phyloP scores from a whole-genome alignment of 768 basidiomycete genomes.

The Leccinum subgranulosum region DNA sequence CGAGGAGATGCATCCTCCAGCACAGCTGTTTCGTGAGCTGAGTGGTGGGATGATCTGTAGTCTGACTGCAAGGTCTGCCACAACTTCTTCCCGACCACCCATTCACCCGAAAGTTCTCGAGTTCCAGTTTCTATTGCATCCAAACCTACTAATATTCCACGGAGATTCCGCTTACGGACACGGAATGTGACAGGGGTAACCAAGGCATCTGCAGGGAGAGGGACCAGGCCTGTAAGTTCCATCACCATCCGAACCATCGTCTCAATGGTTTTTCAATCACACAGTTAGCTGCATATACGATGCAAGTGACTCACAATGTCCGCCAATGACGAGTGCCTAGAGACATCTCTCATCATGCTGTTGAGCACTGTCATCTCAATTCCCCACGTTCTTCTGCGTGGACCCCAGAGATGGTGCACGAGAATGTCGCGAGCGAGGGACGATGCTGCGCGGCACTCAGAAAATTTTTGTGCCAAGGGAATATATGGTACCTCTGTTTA shows the following conservation, averaged over 20 bases:
- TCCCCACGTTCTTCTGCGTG: conserved; percentile 88
- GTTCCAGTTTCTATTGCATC: conserved; percentile 74
- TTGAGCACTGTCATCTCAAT: conserved; percentile 89
- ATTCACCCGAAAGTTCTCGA: conserved; percentile 89
- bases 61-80: conserved; percentile 87
- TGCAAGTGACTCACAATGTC: conserved; percentile 61
- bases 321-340: conserved; percentile 75
- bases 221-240: conserved; percentile 76
- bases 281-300: not conserved
- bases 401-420: conserved; percentile 80
- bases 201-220: conserved; percentile 87
- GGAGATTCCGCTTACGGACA: conserved; percentile 67
- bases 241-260: conserved; percentile 59
- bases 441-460: conserved; percentile 20
- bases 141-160: conserved; percentile 73
- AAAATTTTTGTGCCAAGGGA: not conserved
- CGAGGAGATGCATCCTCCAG: conserved; percentile 16
- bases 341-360: conserved; percentile 82
- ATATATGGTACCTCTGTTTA: conserved; percentile 53
- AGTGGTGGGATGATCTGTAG: conserved; percentile 53
- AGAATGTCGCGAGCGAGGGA: conserved; percentile 64
- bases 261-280: conserved; percentile 27
- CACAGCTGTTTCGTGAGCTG: conserved; percentile 17
- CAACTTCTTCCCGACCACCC: conserved; percentile 91
- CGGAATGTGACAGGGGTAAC: conserved; percentile 93